Evolutionary conservation across 495 filamentous ascomycete species (phyloP).

Genomic region (Neurospora hispaniola): DNA sequence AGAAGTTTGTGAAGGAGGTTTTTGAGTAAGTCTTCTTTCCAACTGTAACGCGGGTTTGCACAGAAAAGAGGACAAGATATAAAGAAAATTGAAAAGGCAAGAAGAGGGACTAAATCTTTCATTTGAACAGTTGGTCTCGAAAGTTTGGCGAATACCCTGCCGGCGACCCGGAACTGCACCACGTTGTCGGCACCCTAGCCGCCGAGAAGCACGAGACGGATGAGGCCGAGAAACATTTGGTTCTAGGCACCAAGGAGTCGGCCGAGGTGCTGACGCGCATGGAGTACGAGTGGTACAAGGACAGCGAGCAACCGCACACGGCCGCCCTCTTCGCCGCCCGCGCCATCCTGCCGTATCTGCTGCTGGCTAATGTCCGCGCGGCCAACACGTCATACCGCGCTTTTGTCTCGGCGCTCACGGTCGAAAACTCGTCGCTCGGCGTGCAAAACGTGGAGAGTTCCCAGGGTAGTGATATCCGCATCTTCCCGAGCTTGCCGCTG

Average conservation of each 20-base stretch:
- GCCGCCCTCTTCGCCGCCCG: slow-evolving; percentile 83
- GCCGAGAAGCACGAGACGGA: slow-evolving; percentile 85
- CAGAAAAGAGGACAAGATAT: background rate
- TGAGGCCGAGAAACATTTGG: slow-evolving; percentile 83
- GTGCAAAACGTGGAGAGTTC: slow-evolving; percentile 71
- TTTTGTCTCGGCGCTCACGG: slow-evolving; percentile 63
- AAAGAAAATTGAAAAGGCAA: background rate
- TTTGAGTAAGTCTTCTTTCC: slow-evolving; percentile 49
- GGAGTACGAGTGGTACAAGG: slow-evolving; percentile 89
- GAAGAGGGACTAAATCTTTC: background rate
- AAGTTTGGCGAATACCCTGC: slow-evolving; percentile 78
- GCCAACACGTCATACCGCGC: slow-evolving; percentile 71
- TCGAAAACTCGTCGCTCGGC: slow-evolving; percentile 53
- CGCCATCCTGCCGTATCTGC: slow-evolving; percentile 83
- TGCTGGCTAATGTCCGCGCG: slow-evolving; percentile 80
- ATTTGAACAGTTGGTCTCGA: slow-evolving; percentile 58
- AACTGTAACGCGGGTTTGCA: background rate
- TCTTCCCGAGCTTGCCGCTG: slow-evolving; percentile 80
- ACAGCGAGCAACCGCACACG: slow-evolving; percentile 69
- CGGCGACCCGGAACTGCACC: slow-evolving; percentile 91
- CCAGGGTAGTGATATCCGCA: slow-evolving; percentile 57
- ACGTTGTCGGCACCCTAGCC: slow-evolving; percentile 79
- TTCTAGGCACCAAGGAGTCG: slow-evolving; percentile 83
- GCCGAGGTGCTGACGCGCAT: slow-evolving; percentile 66
- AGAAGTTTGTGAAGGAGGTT: slow-evolving; percentile 81